Percentiles rank a stretch among this genome's conserved stretches.
Conservation (phyloP, 345 rosid genomes). For the Hypericum androsaemum region DNA sequence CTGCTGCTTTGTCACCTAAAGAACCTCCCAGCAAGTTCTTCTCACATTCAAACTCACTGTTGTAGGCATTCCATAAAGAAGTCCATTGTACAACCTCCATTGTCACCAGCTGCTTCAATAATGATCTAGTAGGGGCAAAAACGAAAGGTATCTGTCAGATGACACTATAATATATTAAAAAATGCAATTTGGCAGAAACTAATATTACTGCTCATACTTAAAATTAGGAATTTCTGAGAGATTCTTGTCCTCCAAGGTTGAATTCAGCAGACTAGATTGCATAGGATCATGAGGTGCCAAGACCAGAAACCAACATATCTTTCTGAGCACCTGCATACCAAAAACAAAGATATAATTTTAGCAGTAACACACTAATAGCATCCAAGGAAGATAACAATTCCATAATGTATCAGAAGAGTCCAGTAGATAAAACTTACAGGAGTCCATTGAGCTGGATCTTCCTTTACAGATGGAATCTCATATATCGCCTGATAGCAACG, state of each 20-base stretch:
- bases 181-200: too few relatives aligned
- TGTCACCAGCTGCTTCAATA: constrained; percentile 80
- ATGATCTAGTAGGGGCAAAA: constrained; percentile 37
- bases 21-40: constrained; percentile 77
- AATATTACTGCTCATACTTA: constrained; percentile 30
- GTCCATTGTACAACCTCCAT: constrained; percentile 99
- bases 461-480: constrained; percentile 81
- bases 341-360: background rate
- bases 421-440: constrained; percentile 37
- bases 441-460: constrained; percentile 61
- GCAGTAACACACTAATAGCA: background rate
- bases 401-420: too few relatives aligned
- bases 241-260: constrained; percentile 74
- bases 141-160: constrained; percentile 1
- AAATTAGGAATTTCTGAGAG: constrained; percentile 71
- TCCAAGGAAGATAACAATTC: background rate
- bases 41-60: constrained; percentile 83
- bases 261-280: constrained; percentile 78
- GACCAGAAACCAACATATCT: constrained; percentile 74
- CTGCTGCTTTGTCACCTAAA: constrained; percentile 87
- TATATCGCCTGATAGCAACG: constrained; percentile 92
- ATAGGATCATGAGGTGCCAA: constrained; percentile 69
- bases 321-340: constrained; percentile 47
- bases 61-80: constrained; percentile 72
- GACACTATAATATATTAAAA: background rate